A percentile compares a stretch with the other conserved stretches of the same genome.
Conservation (phyloP, 306 rosid species). For the Cajanus cajan region DNA sequence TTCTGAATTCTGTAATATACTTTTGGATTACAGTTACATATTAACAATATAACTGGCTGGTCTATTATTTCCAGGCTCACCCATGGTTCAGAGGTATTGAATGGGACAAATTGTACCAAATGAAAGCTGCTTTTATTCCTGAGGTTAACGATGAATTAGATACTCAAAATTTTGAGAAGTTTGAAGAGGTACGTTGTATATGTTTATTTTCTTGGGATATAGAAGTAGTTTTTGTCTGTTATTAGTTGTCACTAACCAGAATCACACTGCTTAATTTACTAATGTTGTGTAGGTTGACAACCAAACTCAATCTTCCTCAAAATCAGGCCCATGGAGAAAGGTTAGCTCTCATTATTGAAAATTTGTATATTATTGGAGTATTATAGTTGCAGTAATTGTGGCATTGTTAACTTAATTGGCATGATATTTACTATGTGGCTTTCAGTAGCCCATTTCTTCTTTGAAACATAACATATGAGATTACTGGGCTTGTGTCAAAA, state of each 20-base stretch:
- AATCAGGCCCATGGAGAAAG: conserved; percentile 99
- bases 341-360: conserved; percentile 47
- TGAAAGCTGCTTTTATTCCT: conserved; percentile 97
- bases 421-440: conserved; percentile 15
- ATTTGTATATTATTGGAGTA: conserved; percentile 3
- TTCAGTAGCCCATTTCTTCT: conserved; percentile 2
- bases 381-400: neutral
- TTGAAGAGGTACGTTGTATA: conserved; percentile 74
- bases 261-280: conserved; percentile 25
- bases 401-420: neutral
- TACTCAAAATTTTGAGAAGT: conserved; percentile 99
- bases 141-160: conserved; percentile 97
- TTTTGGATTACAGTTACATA: conserved; percentile 26
- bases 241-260: conserved; percentile 32
- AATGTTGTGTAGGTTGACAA: conserved; percentile 58
- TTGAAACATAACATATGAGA: conserved; percentile 21
- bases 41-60: conserved; percentile 35
- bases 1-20: conserved; percentile 43
- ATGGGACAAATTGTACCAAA: conserved; percentile 90
- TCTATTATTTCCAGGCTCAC: conserved; percentile 70
- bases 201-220: conserved; percentile 15
- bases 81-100: conserved; percentile 92
- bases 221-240: conserved; percentile 12
- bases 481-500: neutral
- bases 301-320: conserved; percentile 74